Conservation (phyloP, 768 basidiomycete genomes). For the Russula emetica region DNA sequence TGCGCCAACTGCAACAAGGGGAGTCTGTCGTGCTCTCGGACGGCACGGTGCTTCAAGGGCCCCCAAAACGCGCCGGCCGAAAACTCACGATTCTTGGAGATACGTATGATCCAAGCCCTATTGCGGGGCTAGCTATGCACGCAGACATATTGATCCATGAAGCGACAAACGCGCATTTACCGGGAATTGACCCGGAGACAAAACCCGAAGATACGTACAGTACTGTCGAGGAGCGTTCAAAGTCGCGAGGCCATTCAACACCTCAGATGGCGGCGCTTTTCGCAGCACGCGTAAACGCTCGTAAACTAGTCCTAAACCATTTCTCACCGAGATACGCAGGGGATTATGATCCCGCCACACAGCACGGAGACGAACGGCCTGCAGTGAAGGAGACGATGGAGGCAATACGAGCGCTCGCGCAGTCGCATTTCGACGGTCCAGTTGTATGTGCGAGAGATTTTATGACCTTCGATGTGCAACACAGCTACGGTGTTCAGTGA, state of each 20-base stretch:
- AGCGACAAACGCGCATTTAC: conserved; percentile 83
- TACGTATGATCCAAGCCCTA: conserved; percentile 73
- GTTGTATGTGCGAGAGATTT: conserved; percentile 71
- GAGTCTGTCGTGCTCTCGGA: conserved; percentile 60
- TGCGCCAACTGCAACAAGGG: conserved; percentile 64
- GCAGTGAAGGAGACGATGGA: conserved; percentile 51
- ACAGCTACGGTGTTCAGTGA: conserved; percentile 29
- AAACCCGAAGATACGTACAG: conserved; percentile 58
- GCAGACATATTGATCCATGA: conserved; percentile 82
- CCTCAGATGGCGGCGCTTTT: conserved; percentile 87
- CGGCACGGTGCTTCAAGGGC: conserved; percentile 68
- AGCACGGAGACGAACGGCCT: conserved; percentile 29
- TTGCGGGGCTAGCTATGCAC: conserved; percentile 53
- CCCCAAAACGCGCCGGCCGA: conserved; percentile 59
- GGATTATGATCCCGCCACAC: conserved; percentile 48
- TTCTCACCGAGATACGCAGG: conserved; percentile 80
- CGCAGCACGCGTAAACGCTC: conserved; percentile 60
- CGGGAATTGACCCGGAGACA: conserved; percentile 54
- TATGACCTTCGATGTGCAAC: conserved; percentile 60
- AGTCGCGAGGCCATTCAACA: conserved; percentile 82
- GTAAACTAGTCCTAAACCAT: conserved; percentile 71
- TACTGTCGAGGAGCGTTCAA: conserved; percentile 57
- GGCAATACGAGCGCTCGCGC: conserved; percentile 56
- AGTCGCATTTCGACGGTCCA: conserved; percentile 47
- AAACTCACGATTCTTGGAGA: conserved; percentile 83